Evolutionary conservation across 805 yeast genomes (phyloP).

Genomic region (Trichomonascus vanleenenianus): DNA sequence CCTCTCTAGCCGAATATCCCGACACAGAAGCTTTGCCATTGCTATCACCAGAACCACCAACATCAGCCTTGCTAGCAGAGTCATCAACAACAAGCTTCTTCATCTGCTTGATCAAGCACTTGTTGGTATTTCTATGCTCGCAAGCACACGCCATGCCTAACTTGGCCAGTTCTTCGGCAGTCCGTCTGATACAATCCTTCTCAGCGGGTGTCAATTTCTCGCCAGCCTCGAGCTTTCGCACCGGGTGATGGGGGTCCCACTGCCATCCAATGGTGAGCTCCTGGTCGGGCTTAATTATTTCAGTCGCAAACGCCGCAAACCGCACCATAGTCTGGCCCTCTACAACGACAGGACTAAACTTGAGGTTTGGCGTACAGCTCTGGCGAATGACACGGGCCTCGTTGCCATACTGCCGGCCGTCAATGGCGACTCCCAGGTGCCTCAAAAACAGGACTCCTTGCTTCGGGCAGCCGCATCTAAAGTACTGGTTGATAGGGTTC

Average conservation of each 20-base stretch:
- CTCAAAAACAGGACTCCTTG: slow-evolving; percentile 49
- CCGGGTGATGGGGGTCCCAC: slow-evolving; percentile 80
- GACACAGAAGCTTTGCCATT: slow-evolving; percentile 4
- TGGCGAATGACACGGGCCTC: slow-evolving; percentile 65
- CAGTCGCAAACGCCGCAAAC: slow-evolving; percentile 50
- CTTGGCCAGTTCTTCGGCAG: slow-evolving; percentile 16
- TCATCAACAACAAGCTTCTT: slow-evolving; percentile 5
- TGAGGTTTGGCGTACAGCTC: slow-evolving; percentile 71
- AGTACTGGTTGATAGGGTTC: slow-evolving; percentile 70
- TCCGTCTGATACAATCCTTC: slow-evolving; percentile 16
- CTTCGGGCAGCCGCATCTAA: slow-evolving; percentile 60
- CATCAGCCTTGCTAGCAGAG: slow-evolving; percentile 1
- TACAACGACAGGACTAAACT: slow-evolving; percentile 40
- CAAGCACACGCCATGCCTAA: slow-evolving; percentile 27
- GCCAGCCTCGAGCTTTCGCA: slow-evolving; percentile 43
- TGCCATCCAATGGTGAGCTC: slow-evolving; percentile 82
- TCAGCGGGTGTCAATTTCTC: slow-evolving; percentile 20
- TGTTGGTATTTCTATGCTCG: slow-evolving; percentile 9
- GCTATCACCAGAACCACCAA: neutral
- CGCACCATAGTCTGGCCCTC: slow-evolving; percentile 31
- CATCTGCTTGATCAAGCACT: slow-evolving; percentile 22
- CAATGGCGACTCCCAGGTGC: slow-evolving; percentile 59
- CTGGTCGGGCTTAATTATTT: slow-evolving; percentile 51
- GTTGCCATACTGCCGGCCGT: slow-evolving; percentile 75
- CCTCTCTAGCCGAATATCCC: slow-evolving; percentile 23